phyloP scores from a whole-genome alignment of 345 rosid genomes.

The Nasturtium officinale region DNA sequence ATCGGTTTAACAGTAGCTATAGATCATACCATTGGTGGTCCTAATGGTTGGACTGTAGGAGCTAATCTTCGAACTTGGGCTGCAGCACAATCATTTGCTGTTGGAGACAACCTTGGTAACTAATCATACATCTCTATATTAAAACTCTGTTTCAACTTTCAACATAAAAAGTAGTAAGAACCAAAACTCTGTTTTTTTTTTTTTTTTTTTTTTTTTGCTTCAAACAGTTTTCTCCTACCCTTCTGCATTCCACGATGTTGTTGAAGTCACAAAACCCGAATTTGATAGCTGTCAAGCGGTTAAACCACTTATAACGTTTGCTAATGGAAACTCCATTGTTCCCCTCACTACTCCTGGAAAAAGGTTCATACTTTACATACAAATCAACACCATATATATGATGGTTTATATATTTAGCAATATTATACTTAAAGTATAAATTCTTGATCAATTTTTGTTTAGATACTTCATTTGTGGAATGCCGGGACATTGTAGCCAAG shows the following conservation, averaged over 20 bases:
- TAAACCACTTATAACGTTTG: constrained; percentile 49
- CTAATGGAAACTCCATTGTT: constrained; percentile 57
- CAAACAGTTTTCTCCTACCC: constrained; percentile 58
- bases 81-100: constrained; percentile 51
- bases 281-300: constrained; percentile 58
- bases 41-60: constrained; percentile 65
- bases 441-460: constrained; percentile 1
- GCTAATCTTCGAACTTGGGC: constrained; percentile 61
- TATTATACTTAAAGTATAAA: neutral
- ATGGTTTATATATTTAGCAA: neutral
- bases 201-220: neutral
- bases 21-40: constrained; percentile 62
- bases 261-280: constrained; percentile 62
- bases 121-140: neutral
- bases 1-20: constrained; percentile 56
- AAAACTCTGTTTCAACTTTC: neutral
- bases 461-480: constrained; percentile 79
- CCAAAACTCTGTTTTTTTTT: constrained; percentile 11
- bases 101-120: constrained; percentile 71
- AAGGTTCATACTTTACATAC: constrained; percentile 34
- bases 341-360: constrained; percentile 65
- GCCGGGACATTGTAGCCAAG: constrained; percentile 65
- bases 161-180: neutral
- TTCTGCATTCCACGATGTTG: constrained; percentile 54
- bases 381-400: neutral